Evolutionary conservation across 164 flowering plant species (phyloP), one percentile per base, ranked within the genome.

Genomic region (Platanus orientalis): DNA sequence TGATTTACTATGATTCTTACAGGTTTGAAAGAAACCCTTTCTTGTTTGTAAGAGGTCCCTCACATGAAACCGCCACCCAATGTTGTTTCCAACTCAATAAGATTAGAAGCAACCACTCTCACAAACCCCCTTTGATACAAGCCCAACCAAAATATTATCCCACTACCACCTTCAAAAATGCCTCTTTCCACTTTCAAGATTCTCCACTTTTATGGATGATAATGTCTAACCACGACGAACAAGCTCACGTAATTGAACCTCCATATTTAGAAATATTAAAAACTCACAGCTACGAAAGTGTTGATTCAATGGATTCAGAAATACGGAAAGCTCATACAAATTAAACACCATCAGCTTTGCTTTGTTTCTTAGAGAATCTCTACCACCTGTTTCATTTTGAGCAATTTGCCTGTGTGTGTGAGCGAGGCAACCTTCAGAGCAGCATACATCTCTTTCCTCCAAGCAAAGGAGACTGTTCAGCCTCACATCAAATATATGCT

Each of bases 381-480:
- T n/a, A 91, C 88, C 42, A 94, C 99, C 65, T 82, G 84, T 73
- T 91, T 94, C 97, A 94, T 87, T 73, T 85, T 89, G 0, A 93
- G 97, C 51, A 97, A 77, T 70, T 88, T 91, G 96, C 99, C 6
- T 97, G 97, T 11, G 86, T 83, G 63, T 73, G 57, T 94, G 52
- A 85, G 83, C 68, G 91, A 68, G 6, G 99, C 99, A 4, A 91
- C 75, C 76, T 89, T 91, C n/a, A 94, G 79, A 34, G 84, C 92
- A 32, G 83, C 93, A 32, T 89, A 92, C 99, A 94, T 94, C 69
- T 94, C 90, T 75, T 81, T 89, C 71, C 99, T 81, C 95, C 97
- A 94, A 17, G 77, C 77, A 62, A 94, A 94, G 19, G 97, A 91
- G 23, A 94, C 89, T 0, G 99, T 94, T 94, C 34, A 94, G 83